phyloP scores from a whole-genome alignment of 2,329 filamentous ascomycete genomes.

The Cryoendolithus antarcticus region DNA sequence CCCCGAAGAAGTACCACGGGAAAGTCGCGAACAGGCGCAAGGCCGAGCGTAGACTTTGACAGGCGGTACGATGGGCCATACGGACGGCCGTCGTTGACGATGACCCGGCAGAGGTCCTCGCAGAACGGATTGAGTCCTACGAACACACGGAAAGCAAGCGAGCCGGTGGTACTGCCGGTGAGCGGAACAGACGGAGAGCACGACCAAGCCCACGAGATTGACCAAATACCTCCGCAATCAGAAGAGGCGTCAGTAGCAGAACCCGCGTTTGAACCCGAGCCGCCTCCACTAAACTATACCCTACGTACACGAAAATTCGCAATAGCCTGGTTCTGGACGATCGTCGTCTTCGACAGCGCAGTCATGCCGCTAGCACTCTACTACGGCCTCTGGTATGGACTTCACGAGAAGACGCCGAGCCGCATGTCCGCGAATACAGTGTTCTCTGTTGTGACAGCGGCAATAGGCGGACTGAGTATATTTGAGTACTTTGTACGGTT shows the following conservation, averaged over 20 bases:
- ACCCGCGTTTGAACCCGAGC: slow-evolving; percentile 22
- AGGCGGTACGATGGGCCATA: slow-evolving; percentile 21
- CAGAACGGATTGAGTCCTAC: not conserved
- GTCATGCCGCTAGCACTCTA: slow-evolving; percentile 49
- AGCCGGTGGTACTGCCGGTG: slow-evolving; percentile 1
- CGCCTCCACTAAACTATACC: slow-evolving; percentile 45
- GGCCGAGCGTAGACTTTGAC: slow-evolving; percentile 20
- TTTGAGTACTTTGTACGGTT: slow-evolving; percentile 42
- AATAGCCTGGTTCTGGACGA: slow-evolving; percentile 46
- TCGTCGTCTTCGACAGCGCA: slow-evolving; percentile 47
- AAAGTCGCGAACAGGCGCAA: not conserved
- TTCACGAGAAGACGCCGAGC: slow-evolving; percentile 13
- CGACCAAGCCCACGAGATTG: too few species aligned
- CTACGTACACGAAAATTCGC: slow-evolving; percentile 41
- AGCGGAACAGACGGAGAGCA: slow-evolving; percentile 2
- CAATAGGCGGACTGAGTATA: slow-evolving; percentile 41
- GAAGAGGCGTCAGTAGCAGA: not conserved
- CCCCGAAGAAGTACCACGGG: slow-evolving; percentile 8
- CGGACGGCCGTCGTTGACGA: slow-evolving; percentile 20
- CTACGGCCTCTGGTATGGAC: slow-evolving; percentile 48
- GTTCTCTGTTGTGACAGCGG: slow-evolving; percentile 43
- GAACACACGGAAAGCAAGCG: slow-evolving; percentile 1
- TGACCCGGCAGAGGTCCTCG: slow-evolving; percentile 16
- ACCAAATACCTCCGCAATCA: too few species aligned
- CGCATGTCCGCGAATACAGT: slow-evolving; percentile 38